phyloP scores from a whole-genome alignment of 2,329 filamentous ascomycete species.

The Blumeriella jaapii region DNA sequence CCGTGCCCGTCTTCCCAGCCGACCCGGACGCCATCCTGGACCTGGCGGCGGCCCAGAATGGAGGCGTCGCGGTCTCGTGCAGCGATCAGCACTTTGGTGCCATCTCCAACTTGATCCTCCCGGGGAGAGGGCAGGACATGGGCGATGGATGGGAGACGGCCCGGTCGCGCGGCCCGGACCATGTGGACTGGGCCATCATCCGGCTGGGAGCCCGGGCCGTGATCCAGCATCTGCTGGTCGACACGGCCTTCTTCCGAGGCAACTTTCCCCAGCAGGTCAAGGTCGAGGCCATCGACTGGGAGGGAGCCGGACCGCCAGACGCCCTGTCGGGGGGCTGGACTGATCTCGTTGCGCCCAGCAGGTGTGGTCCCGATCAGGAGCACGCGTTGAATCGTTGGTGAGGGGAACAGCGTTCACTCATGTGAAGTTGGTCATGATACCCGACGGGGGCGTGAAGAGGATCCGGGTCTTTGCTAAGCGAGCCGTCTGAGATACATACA shows the following conservation, averaged over 20 bases:
- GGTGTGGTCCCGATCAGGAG: conserved; percentile 61
- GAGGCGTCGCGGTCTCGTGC: conserved; percentile 62
- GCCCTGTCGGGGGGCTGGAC: conserved; percentile 50
- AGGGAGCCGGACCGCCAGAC: conserved; percentile 40
- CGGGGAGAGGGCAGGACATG: conserved; percentile 73
- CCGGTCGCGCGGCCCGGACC: conserved; percentile 56
- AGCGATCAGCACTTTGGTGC: conserved; percentile 79
- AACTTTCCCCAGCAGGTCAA: conserved; percentile 73
- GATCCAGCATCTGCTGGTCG: conserved; percentile 57
- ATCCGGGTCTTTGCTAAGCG: conserved; percentile 65
- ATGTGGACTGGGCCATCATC: conserved; percentile 74
- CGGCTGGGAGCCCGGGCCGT: conserved; percentile 55
- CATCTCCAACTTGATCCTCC: conserved; percentile 69
- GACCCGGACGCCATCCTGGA: conserved; percentile 57
- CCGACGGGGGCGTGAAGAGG: conserved; percentile 85
- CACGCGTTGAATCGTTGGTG: conserved; percentile 47
- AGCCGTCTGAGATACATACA: conserved; percentile 4
- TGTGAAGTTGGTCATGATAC: conserved; percentile 76
- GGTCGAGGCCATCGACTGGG: conserved; percentile 50
- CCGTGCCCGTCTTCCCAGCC: conserved; percentile 63
- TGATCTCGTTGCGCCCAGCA: conserved; percentile 53
- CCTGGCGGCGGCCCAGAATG: conserved; percentile 67
- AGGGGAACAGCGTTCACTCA: conserved; percentile 58
- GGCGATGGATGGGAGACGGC: conserved; percentile 82
- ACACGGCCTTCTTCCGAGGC: conserved; percentile 73